phyloP scores from a whole-genome alignment of 2,329 filamentous ascomycete genomes.

The Penicillium sp. region DNA sequence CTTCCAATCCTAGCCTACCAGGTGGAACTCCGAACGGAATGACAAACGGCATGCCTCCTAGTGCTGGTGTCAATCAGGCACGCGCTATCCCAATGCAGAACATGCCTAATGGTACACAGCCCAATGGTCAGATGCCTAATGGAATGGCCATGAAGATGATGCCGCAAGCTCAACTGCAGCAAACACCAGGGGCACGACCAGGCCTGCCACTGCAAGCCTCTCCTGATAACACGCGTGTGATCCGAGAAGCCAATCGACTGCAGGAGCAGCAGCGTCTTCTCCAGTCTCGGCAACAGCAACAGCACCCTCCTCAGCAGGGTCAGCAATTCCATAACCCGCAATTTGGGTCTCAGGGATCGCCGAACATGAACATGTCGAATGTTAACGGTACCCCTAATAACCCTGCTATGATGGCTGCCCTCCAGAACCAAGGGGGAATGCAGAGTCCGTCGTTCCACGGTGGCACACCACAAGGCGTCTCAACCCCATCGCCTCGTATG shows the following conservation, averaged over 20 bases:
- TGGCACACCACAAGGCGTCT: constrained; percentile 38
- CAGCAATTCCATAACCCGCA: constrained; percentile 41
- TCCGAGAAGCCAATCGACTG: constrained; percentile 47
- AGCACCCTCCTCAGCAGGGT: constrained; percentile 32
- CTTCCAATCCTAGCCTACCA: constrained; percentile 35
- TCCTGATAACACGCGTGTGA: constrained; percentile 48
- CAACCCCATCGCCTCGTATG: constrained; percentile 48
- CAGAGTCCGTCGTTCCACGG: constrained; percentile 45
- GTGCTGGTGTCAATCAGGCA: constrained; percentile 35
- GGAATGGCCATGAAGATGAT: constrained; percentile 58
- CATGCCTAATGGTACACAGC: constrained; percentile 37
- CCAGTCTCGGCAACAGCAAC: constrained; percentile 49
- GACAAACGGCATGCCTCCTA: constrained; percentile 46
- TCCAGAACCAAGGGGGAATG: constrained; percentile 44
- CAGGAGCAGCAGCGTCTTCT: constrained; percentile 60
- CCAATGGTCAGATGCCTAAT: constrained; percentile 53
- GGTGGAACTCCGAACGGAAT: constrained; percentile 43
- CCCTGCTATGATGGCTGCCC: constrained; percentile 44
- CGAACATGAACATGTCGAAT: constrained; percentile 44
- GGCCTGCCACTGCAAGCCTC: constrained; percentile 55
- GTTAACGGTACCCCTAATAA: constrained; percentile 42
- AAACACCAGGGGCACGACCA: constrained; percentile 35
- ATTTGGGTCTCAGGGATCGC: constrained; percentile 41
- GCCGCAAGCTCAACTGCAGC: constrained; percentile 59
- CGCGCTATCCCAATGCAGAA: constrained; percentile 43